Percentiles rank a stretch among this genome's conserved stretches.
These are phyloP conservation scores for Besnoitia besnoiti DNA, from an alignment of 169 alveolate genomes.

Conservation along the genomic window DNA sequence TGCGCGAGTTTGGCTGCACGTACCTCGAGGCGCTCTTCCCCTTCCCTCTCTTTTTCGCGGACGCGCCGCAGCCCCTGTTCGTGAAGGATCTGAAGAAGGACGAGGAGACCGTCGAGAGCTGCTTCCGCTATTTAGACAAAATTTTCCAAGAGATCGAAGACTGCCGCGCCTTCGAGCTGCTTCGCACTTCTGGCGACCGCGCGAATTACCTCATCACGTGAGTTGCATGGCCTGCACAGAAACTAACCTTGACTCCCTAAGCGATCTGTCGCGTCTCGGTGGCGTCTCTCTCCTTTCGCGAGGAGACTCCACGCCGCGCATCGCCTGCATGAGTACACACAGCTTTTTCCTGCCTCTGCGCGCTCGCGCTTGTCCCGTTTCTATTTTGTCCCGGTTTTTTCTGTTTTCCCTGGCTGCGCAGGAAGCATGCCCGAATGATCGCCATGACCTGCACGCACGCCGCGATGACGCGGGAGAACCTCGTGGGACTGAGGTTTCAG, in stretches of 20 bases:
- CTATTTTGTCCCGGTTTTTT: neutral
- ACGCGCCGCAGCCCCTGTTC: constrained; percentile 76
- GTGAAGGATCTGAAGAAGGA: constrained; percentile 64
- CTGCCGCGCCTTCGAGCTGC: constrained; percentile 91
- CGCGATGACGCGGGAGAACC: constrained; percentile 88
- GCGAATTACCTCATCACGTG: constrained; percentile 89
- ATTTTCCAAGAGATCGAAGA: constrained; percentile 77
- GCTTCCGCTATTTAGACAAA: constrained; percentile 70
- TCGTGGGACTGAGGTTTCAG: constrained; percentile 78
- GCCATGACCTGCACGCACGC: constrained; percentile 97
- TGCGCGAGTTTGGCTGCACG: constrained; percentile 42
- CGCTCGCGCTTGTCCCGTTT: neutral
- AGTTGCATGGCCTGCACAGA: too few relatives aligned
- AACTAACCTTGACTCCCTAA: too few relatives aligned
- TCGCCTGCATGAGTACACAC: too few relatives aligned
- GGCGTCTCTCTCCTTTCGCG: too few relatives aligned
- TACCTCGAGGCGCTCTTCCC: constrained; percentile 63
- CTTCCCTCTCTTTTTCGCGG: constrained; percentile 69
- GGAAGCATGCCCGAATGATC: constrained; percentile 87
- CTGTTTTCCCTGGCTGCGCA: constrained; percentile 27
- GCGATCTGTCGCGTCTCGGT: too few relatives aligned
- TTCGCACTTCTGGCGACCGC: constrained; percentile 91
- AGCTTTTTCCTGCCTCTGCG: neutral
- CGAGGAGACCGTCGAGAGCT: constrained; percentile 68
- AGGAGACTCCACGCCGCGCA: too few relatives aligned